phyloP scores from a whole-genome alignment of 768 basidiomycete genomes.

The Amanita phalloides region DNA sequence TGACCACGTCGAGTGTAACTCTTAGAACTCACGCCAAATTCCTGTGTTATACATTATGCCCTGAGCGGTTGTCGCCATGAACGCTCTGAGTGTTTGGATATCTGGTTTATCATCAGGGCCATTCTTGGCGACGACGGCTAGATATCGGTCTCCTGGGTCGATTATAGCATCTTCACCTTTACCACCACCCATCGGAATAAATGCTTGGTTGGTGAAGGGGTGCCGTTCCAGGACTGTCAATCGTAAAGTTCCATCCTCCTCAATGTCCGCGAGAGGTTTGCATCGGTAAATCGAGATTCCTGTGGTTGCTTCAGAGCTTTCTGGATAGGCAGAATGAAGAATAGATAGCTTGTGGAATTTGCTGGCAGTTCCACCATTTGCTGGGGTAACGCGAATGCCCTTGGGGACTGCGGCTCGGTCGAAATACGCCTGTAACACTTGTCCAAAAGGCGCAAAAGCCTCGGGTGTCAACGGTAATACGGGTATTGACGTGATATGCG shows the following conservation, averaged over 20 bases:
- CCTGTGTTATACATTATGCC: constrained; percentile 79
- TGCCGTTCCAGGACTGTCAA: constrained; percentile 84
- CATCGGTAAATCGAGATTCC: constrained; percentile 83
- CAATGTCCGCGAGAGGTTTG: constrained; percentile 37
- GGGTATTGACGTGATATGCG: constrained; percentile 24
- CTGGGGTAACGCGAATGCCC: constrained; percentile 61
- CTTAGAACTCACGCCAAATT: constrained; percentile 74
- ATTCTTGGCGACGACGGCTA: constrained; percentile 83
- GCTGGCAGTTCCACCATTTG: constrained; percentile 82
- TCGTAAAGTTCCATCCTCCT: constrained; percentile 37
- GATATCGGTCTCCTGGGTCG: constrained; percentile 46
- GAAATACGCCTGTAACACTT: constrained; percentile 82
- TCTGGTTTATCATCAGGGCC: constrained; percentile 72
- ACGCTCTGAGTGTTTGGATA: constrained; percentile 64
- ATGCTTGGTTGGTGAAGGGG: constrained; percentile 81
- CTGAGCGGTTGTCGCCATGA: constrained; percentile 70
- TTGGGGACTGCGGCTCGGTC: constrained; percentile 58
- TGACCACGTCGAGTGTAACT: background rate
- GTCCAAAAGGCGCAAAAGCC: constrained; percentile 81
- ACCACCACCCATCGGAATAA: constrained; percentile 83
- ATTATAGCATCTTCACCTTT: constrained; percentile 30
- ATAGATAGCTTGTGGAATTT: constrained; percentile 90
- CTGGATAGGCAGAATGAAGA: constrained; percentile 57
- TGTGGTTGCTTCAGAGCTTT: constrained; percentile 39
- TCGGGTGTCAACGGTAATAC: constrained; percentile 70